phyloP scores from a whole-genome alignment of 108 stramenopile genomes.

The Skeletonema tropicum region DNA sequence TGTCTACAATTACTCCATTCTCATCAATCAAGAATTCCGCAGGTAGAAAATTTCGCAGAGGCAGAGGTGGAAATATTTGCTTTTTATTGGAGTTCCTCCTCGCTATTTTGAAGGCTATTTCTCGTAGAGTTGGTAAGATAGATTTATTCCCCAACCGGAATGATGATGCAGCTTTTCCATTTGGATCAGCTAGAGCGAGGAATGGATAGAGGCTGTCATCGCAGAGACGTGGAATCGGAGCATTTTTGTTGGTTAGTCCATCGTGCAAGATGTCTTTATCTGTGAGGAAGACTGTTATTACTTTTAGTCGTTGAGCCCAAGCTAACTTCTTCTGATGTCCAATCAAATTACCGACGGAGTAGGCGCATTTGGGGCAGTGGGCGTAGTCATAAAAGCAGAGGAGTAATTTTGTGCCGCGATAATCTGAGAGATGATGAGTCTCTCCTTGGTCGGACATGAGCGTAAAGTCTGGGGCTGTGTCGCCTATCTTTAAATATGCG shows the following conservation, averaged over 20 bases:
- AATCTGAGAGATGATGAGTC: conserved; percentile 19
- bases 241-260: conserved; percentile 13
- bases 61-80: background rate
- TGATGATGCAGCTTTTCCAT: conserved; percentile 14
- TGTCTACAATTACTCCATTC: conserved; percentile 18
- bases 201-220: conserved; percentile 11
- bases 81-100: background rate
- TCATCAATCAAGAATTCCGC: conserved; percentile 26
- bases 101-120: background rate
- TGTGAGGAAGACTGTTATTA: conserved; percentile 21
- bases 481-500: conserved; percentile 15
- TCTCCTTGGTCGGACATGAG: conserved; percentile 7
- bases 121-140: background rate
- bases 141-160: conserved; percentile 9
- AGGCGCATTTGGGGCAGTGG: conserved; percentile 15
- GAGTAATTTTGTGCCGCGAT: conserved; percentile 25
- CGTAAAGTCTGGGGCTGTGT: conserved; percentile 27
- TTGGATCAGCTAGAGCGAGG: conserved; percentile 27
- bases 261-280: conserved; percentile 7
- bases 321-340: conserved; percentile 36
- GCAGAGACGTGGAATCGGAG: conserved; percentile 16
- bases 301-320: conserved; percentile 21
- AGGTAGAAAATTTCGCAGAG: conserved; percentile 1
- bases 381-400: conserved; percentile 29
- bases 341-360: conserved; percentile 14